Evolutionary conservation across 2,329 filamentous ascomycete genomes (phyloP).

Genomic region (Alternaria longipes): DNA sequence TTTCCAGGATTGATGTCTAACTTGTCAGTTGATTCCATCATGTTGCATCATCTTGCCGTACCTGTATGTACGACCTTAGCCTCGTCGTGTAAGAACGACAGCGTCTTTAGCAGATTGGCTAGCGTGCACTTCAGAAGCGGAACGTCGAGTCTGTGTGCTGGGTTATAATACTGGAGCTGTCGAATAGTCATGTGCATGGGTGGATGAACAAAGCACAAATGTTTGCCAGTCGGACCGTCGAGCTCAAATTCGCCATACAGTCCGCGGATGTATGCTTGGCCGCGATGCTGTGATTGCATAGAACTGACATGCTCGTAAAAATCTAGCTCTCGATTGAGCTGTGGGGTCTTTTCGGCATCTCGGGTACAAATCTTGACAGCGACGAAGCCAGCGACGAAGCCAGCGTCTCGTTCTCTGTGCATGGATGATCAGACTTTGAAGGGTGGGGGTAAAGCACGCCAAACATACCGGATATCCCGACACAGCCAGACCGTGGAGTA

Average conservation of each 20-base stretch:
- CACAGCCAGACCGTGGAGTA: constrained; percentile 42
- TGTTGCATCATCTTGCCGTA: constrained; percentile 33
- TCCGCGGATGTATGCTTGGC: constrained; percentile 33
- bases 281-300: constrained; percentile 32
- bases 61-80: constrained; percentile 59
- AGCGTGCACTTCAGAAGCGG: constrained; percentile 40
- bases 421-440: constrained; percentile 28
- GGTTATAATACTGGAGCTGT: constrained; percentile 35
- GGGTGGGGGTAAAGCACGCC: constrained; percentile 26
- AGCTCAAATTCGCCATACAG: constrained; percentile 33
- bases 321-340: constrained; percentile 31
- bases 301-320: constrained; percentile 40
- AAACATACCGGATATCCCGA: constrained; percentile 34
- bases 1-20: constrained; percentile 58
- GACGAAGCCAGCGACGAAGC: constrained; percentile 28
- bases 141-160: constrained; percentile 26
- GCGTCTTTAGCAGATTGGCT: constrained; percentile 51
- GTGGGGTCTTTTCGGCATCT: constrained; percentile 22
- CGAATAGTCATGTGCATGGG: constrained; percentile 42
- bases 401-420: constrained; percentile 29
- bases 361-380: constrained; percentile 33
- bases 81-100: constrained; percentile 56
- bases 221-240: constrained; percentile 30
- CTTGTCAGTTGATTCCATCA: constrained; percentile 20
- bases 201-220: constrained; percentile 38